A percentile compares a stretch with the other conserved stretches of the same genome.
phyloP scores from a whole-genome alignment of 75 land plant species.

The Adiantum capillusveneris region DNA sequence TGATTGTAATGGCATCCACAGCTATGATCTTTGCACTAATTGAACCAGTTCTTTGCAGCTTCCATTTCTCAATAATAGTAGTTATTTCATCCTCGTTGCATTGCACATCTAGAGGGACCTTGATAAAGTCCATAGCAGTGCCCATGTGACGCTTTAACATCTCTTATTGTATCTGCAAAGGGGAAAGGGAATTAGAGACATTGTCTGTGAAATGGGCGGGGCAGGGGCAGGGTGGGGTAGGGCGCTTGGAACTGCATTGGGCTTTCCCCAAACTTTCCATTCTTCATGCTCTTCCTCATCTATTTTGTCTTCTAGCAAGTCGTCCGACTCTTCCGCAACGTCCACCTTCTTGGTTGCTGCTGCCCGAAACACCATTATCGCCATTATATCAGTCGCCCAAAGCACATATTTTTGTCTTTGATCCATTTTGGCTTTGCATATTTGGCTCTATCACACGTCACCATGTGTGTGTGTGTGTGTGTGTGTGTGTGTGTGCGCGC shows the following conservation, averaged over 20 bases:
- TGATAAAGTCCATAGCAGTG: slow-evolving; percentile 78
- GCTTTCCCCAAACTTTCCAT: slow-evolving; percentile 92
- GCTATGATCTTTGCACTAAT: slow-evolving; percentile 64
- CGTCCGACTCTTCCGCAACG: slow-evolving; percentile 86
- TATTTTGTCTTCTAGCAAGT: slow-evolving; percentile 68
- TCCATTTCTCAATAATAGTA: slow-evolving; percentile 70
- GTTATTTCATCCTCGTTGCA: slow-evolving; percentile 57
- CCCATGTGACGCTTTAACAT: slow-evolving; percentile 72
- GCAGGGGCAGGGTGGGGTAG: slow-evolving; percentile 28
- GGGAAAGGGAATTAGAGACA: slow-evolving; percentile 28
- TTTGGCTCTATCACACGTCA: too few species aligned
- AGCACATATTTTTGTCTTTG: too few species aligned
- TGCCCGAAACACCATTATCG: background rate
- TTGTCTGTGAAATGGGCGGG: too few species aligned
- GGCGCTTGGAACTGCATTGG: slow-evolving; percentile 16
- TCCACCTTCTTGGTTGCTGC: slow-evolving; percentile 34
- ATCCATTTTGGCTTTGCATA: too few species aligned
- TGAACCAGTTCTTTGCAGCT: slow-evolving; percentile 58
- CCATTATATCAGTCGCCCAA: background rate
- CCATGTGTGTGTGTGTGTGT: too few species aligned
- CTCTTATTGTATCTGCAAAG: slow-evolving; percentile 60
- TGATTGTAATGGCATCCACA: slow-evolving; percentile 75
- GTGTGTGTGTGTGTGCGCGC: too few species aligned
- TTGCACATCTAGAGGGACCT: slow-evolving; percentile 54
- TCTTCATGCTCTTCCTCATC: slow-evolving; percentile 97